Evolutionary conservation across 2,329 filamentous ascomycete genomes (phyloP).

Genomic region (Plectosphaerella plurivora): DNA sequence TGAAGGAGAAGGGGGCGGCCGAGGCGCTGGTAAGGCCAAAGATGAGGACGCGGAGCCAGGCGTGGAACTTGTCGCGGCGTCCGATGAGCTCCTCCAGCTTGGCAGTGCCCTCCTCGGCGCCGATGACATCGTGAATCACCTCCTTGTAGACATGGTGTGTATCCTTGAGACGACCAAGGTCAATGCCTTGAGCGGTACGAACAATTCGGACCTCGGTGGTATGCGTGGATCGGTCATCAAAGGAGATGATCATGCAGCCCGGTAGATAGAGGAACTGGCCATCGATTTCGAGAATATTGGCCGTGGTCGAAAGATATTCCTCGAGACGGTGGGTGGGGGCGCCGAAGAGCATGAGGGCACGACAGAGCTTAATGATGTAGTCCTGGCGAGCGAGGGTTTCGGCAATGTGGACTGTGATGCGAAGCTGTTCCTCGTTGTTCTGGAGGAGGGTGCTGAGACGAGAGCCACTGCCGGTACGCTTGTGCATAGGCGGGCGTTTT

Average conservation of each 20-base stretch:
- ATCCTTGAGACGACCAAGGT: conserved; percentile 58
- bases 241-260: conserved; percentile 89
- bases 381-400: conserved; percentile 72
- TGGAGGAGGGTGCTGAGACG: conserved; percentile 33
- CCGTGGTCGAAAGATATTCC: conserved; percentile 83
- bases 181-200: conserved; percentile 51
- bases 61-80: conserved; percentile 49
- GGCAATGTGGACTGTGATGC: conserved; percentile 49
- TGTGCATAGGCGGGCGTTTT: conserved; percentile 29
- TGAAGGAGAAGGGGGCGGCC: conserved; percentile 73
- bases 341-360: conserved; percentile 80
- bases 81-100: conserved; percentile 50
- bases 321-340: conserved; percentile 87
- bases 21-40: conserved; percentile 69
- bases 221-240: conserved; percentile 65
- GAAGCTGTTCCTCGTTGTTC: conserved; percentile 33
- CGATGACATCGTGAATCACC: conserved; percentile 56
- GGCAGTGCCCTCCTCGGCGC: conserved; percentile 52
- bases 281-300: conserved; percentile 78
- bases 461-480: conserved; percentile 28
- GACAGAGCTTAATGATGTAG: conserved; percentile 80
- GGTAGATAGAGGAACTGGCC: conserved; percentile 86
- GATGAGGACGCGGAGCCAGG: conserved; percentile 52
- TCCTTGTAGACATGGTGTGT: conserved; percentile 61
- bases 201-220: conserved; percentile 66